These are phyloP conservation scores for Phytophthora melonis DNA, from an alignment of 352 stramenopile species.

Conservation along the genomic window DNA sequence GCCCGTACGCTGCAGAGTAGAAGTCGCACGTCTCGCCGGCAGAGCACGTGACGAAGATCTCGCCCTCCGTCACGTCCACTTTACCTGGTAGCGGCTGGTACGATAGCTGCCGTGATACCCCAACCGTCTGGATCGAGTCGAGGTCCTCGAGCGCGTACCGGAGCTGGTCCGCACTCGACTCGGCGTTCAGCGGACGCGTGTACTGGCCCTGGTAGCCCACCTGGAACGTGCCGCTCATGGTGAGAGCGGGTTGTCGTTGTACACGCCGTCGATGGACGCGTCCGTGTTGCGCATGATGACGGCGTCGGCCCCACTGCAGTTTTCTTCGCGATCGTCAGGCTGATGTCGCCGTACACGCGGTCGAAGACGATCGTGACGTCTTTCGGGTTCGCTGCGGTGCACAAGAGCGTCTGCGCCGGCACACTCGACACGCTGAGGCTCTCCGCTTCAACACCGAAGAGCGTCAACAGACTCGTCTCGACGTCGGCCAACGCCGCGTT, in stretches of 20 bases:
- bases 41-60: constrained; percentile 72
- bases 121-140: constrained; percentile 55
- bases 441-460: constrained; percentile 62
- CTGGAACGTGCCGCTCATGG: constrained; percentile 87
- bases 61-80: constrained; percentile 60
- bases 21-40: constrained; percentile 60
- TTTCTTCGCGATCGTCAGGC: constrained; percentile 35
- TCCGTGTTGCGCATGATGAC: constrained; percentile 22
- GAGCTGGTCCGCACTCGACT: constrained; percentile 71
- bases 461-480: constrained; percentile 48
- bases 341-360: constrained; percentile 64
- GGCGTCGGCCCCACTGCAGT: constrained; percentile 25
- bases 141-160: constrained; percentile 77
- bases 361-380: constrained; percentile 74
- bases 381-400: constrained; percentile 23
- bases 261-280: constrained; percentile 68
- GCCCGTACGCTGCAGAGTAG: constrained; percentile 49
- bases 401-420: constrained; percentile 48
- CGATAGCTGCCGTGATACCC: constrained; percentile 55
- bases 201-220: constrained; percentile 70
- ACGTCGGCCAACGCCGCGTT: constrained; percentile 41
- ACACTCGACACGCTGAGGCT: constrained; percentile 67
- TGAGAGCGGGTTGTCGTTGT: constrained; percentile 50
- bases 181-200: constrained; percentile 71
- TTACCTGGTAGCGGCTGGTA: constrained; percentile 52